phyloP scores from a whole-genome alignment of 2,329 filamentous ascomycete genomes.

The Mariannaea sp. region DNA sequence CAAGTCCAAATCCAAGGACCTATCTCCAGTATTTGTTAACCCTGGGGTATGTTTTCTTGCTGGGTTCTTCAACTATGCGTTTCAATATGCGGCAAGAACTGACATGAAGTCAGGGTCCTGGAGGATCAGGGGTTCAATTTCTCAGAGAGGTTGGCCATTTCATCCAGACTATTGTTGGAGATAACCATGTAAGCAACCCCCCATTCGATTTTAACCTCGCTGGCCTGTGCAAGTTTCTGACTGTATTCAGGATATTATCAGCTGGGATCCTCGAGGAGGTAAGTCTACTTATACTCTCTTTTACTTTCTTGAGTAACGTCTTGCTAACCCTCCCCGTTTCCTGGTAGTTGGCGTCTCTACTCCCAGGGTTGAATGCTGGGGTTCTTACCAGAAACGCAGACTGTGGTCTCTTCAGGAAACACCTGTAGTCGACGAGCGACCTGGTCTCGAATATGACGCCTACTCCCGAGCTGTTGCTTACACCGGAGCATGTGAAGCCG shows the following conservation, averaged over 20 bases:
- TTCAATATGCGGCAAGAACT: not conserved
- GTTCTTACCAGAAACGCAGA: constrained; percentile 45
- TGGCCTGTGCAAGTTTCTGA: not conserved
- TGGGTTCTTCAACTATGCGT: not conserved
- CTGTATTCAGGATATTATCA: constrained; percentile 50
- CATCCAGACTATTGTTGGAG: constrained; percentile 52
- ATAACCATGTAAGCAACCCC: constrained; percentile 47
- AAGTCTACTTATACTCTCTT: constrained; percentile 17
- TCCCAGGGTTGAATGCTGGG: constrained; percentile 58
- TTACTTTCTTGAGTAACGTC: no score
- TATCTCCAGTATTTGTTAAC: constrained; percentile 43
- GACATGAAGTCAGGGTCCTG: constrained; percentile 47
- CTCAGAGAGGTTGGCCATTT: constrained; percentile 39
- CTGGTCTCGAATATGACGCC: constrained; percentile 51
- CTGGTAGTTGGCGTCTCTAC: constrained; percentile 51
- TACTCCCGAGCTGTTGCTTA: constrained; percentile 50
- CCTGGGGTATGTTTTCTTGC: constrained; percentile 38
- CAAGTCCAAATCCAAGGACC: constrained; percentile 33
- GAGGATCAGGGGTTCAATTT: constrained; percentile 51
- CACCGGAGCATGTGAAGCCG: constrained; percentile 49
- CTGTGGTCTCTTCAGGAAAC: constrained; percentile 52
- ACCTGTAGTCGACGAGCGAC: constrained; percentile 52
- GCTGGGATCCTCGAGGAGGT: constrained; percentile 57
- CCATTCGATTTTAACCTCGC: not conserved
- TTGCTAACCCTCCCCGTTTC: no score